Base-by-base conservation (phyloP, 1,284 basidiomycete genomes). In the Irpex lacteus region DNA sequence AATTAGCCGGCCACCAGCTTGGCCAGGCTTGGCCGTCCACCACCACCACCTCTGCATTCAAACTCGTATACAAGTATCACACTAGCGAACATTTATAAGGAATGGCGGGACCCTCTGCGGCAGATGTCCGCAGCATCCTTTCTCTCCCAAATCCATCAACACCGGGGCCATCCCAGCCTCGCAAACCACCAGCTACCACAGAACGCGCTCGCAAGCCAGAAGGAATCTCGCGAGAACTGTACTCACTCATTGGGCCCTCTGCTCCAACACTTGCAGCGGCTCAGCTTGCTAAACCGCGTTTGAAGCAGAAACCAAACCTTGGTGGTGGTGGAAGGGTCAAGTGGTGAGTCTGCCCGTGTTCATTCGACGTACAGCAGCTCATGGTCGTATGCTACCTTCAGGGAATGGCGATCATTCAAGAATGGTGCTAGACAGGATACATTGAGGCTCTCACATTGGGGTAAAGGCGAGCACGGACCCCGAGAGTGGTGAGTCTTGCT, bases 201-300 rank as follows among this genome's bases (percentile, higher is more conserved):
- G 74, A 73, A 61, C 72, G 72, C 53, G 66, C 70, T 44, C 82
- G 83, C 70, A 94, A 93, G 75, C 92, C 91, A 1, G 93, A 95
- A 38, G 97, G 96, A 26, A 97, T 98, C 68, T 91, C 95, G 0
- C 84, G 96, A 68, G 96, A 98, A 76, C 83, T 99, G 2, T 98
- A 94, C 76, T 90, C 94, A 0, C 86, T 99, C 65, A 97, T 99
- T 68, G 98, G 97, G 18, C 89, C 95, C 69, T 93, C 94, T 63
- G 91, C 91, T 4, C 95, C 96, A 1, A 90, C 91, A 0, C 82
- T 98, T 49, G 87, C 87, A 0, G 85, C 88, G 37, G 54, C 54
- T 1, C 87, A 90, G 69, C 81, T 90, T 65, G 84, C 88, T 55
- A 92, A 92, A 71, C 92, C 95, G 44, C 90, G 91, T 64, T 86